Evolutionary conservation across 2,329 filamentous ascomycete species (phyloP), one percentile per base, ranked within the genome.

Genomic region (Ophiostoma triangulosporum): DNA sequence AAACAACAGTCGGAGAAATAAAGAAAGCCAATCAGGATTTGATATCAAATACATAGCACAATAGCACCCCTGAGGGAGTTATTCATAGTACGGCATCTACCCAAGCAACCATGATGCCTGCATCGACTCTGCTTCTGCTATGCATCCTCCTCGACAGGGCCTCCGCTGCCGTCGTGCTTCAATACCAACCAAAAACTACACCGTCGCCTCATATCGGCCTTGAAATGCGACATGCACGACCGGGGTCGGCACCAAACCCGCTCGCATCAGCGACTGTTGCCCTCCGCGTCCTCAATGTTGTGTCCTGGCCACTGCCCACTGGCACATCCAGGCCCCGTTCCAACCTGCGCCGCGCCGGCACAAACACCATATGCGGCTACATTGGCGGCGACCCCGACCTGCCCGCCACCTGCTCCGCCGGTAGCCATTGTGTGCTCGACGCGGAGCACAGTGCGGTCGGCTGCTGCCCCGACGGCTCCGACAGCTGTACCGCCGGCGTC

Each of bases 401-500:
- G 29, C 75, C 77, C 3, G 78, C 77, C 36, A 81, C 77, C 35
- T 81, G 78, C 61, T 72, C 69, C 27, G 69, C 71, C 0, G 78
- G 77, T 32, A 80, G 76, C 35, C 76, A 81, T 62, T 81, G 78
- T 61, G 78, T 76, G 24, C 65, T 76, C 43, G 76, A 80, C 29
- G 57, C 57, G 2, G 60, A 61, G 53, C 57, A 64, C 45, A 58
- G 60, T 22, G 62, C 59, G 4, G 60, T 64, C 9, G 62, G 62
- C 32, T 63, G 63, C 40, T 81, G 78, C 60, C 76, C 77, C 1
- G 69, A 80, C 58, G 70, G 68, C 14, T 63, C 63, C 14, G 70
- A 65, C 3, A 60, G 70, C 6, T 81, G 78, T 62, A 75, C 73
- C 1, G 66, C 69, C 3, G 78, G 78, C 52, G 72, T 81, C 36